These are phyloP conservation scores for Nannizziopsis barbatae DNA, from an alignment of 2,329 filamentous ascomycete genomes.

Conservation along the genomic window DNA sequence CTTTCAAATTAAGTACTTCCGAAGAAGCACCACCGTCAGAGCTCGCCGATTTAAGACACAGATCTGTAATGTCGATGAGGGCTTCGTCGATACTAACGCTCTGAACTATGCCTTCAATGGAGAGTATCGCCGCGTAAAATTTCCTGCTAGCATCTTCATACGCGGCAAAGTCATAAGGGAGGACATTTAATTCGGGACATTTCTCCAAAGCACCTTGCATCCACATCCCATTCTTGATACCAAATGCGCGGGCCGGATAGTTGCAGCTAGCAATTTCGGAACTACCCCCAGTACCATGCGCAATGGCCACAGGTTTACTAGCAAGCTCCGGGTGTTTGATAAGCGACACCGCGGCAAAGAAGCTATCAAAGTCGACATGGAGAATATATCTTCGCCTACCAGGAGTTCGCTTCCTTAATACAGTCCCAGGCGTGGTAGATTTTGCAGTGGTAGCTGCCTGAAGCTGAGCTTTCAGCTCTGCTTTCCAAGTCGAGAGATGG, in stretches of 20 bases:
- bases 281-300: slow-evolving; percentile 71
- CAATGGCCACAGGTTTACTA: slow-evolving; percentile 76
- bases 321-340: slow-evolving; percentile 64
- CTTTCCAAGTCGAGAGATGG: slow-evolving; percentile 93
- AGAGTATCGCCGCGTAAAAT: slow-evolving; percentile 78
- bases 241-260: slow-evolving; percentile 74
- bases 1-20: slow-evolving; percentile 60
- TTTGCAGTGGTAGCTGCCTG: slow-evolving; percentile 69
- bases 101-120: slow-evolving; percentile 71
- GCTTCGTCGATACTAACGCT: slow-evolving; percentile 97
- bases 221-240: slow-evolving; percentile 98
- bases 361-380: slow-evolving; percentile 96
- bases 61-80: slow-evolving; percentile 65
- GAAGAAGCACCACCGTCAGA: slow-evolving; percentile 54
- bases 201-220: slow-evolving; percentile 81
- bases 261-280: slow-evolving; percentile 98
- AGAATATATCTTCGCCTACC: slow-evolving; percentile 71
- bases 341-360: slow-evolving; percentile 87
- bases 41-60: slow-evolving; percentile 55
- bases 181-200: slow-evolving; percentile 72
- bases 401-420: slow-evolving; percentile 44
- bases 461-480: slow-evolving; percentile 78
- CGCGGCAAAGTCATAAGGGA: slow-evolving; percentile 91
- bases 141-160: slow-evolving; percentile 83
- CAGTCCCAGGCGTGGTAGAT: slow-evolving; percentile 31